Conservation (phyloP, 2,329 filamentous ascomycete genomes). For the Colletotrichum spaethianum region DNA sequence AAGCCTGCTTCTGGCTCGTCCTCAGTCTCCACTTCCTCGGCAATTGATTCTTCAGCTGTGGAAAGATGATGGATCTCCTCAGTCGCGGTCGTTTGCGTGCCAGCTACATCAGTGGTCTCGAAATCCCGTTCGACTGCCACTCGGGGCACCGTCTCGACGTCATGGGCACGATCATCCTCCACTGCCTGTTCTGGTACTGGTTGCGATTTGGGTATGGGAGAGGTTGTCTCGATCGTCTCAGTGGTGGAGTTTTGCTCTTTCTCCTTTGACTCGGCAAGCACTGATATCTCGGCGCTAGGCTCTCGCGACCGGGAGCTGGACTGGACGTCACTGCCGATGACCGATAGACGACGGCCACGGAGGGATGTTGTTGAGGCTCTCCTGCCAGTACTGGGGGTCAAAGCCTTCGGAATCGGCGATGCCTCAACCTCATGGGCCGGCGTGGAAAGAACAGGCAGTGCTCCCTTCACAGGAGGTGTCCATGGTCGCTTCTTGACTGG, state of each 20-base stretch:
- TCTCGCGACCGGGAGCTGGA: slow-evolving; percentile 22
- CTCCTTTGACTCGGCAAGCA: background rate
- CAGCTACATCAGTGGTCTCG: background rate
- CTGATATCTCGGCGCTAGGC: slow-evolving; percentile 18
- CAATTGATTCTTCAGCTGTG: background rate
- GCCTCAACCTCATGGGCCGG: slow-evolving; percentile 53
- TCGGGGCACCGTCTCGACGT: background rate
- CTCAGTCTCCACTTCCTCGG: slow-evolving; percentile 1
- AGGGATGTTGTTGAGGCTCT: slow-evolving; percentile 31
- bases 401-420: slow-evolving; percentile 36
- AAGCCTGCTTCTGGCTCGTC: background rate
- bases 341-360: slow-evolving; percentile 33
- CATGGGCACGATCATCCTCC: background rate
- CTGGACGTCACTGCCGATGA: slow-evolving; percentile 31
- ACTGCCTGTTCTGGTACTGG: background rate
- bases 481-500: slow-evolving; percentile 79
- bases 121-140: background rate
- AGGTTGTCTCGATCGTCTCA: background rate
- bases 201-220: slow-evolving; percentile 5
- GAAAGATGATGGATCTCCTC: background rate
- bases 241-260: background rate
- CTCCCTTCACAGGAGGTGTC: slow-evolving; percentile 61
- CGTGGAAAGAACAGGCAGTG: slow-evolving; percentile 54
- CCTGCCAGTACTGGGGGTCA: slow-evolving; percentile 30
- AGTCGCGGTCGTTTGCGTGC: background rate